Conservation (phyloP, 2,329 filamentous ascomycete genomes). For the Cryphonectria nitschkei region DNA sequence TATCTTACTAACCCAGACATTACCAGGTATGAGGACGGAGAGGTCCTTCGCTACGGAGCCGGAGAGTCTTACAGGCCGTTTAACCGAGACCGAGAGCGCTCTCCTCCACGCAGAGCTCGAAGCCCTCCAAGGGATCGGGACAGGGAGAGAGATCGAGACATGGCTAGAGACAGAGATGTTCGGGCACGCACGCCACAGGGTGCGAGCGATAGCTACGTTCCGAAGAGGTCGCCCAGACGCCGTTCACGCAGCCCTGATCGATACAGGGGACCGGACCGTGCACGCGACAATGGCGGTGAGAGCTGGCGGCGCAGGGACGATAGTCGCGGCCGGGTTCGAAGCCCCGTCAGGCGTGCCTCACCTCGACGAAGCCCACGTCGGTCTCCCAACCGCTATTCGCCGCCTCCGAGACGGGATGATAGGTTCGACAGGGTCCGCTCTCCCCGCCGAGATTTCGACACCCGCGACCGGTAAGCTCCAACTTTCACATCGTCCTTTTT, state of each 20-base stretch:
- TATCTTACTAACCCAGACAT: conserved; percentile 28
- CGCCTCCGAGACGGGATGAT: conserved; percentile 46
- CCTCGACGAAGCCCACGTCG: conserved; percentile 38
- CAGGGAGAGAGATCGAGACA: conserved; percentile 41
- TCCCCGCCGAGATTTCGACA: conserved; percentile 44
- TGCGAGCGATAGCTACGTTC: conserved; percentile 47
- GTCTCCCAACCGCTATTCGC: conserved; percentile 41
- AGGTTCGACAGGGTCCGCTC: conserved; percentile 43
- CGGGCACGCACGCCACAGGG: conserved; percentile 35
- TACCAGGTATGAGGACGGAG: conserved; percentile 61
- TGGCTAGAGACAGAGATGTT: conserved; percentile 28
- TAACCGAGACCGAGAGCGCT: conserved; percentile 40
- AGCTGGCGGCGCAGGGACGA: conserved; percentile 46
- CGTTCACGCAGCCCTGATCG: conserved; percentile 48
- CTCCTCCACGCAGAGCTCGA: conserved; percentile 35
- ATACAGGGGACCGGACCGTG: conserved; percentile 43
- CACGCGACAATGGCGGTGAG: conserved; percentile 40
- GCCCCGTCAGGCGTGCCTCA: conserved; percentile 40
- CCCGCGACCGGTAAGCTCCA: conserved; percentile 40
- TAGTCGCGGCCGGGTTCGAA: conserved; percentile 44
- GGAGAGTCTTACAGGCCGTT: conserved; percentile 65
- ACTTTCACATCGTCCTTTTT: conserved; percentile 32
- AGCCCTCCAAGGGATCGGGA: conserved; percentile 39
- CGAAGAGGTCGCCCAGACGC: conserved; percentile 45
- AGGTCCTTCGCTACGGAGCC: conserved; percentile 64